Conservation (phyloP, 345 rosid species). For the Acer yangbiense region DNA sequence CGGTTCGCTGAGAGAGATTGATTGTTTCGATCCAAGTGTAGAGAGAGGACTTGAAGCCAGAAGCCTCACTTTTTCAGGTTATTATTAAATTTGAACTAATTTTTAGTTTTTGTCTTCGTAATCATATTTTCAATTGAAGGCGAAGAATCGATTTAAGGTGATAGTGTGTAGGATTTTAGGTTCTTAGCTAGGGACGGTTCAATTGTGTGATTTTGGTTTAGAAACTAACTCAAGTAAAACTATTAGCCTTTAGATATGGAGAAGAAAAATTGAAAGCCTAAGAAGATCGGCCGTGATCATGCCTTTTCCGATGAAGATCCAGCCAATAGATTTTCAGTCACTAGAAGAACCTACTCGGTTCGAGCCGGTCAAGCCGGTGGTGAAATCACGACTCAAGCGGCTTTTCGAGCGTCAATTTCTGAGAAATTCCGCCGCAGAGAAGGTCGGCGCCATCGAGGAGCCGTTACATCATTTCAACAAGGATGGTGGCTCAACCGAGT, state of each 20-base stretch:
- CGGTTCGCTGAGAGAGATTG: slow-evolving; percentile 24
- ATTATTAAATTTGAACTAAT: slow-evolving; percentile 5
- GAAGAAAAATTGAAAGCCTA: not conserved
- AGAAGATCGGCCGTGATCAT: slow-evolving; percentile 27
- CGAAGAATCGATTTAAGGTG: slow-evolving; percentile 18
- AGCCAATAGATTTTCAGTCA: slow-evolving; percentile 59
- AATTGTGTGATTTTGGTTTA: slow-evolving; percentile 13
- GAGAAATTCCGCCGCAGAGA: slow-evolving; percentile 48
- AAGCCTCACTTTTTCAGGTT: slow-evolving; percentile 14
- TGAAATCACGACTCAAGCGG: slow-evolving; percentile 78
- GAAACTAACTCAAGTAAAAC: not conserved
- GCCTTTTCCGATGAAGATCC: slow-evolving; percentile 75
- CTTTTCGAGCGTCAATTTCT: slow-evolving; percentile 83
- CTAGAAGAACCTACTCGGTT: slow-evolving; percentile 38
- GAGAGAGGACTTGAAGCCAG: not conserved
- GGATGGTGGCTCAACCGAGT: slow-evolving; percentile 45
- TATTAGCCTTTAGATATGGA: slow-evolving; percentile 17
- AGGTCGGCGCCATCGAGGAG: slow-evolving; percentile 32
- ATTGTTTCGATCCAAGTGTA: slow-evolving; percentile 10
- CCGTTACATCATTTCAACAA: slow-evolving; percentile 27
- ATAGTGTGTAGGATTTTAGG: slow-evolving; percentile 1
- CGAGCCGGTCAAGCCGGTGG: slow-evolving; percentile 58
- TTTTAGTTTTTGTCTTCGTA: slow-evolving; percentile 15
- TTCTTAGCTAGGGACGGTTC: not conserved
- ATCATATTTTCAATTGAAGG: slow-evolving; percentile 16